A percentile compares a stretch with the other conserved stretches of the same genome.
These are phyloP conservation scores for Alternaria sp. DNA, from an alignment of 2,329 filamentous ascomycete species.

Conservation along the genomic window DNA sequence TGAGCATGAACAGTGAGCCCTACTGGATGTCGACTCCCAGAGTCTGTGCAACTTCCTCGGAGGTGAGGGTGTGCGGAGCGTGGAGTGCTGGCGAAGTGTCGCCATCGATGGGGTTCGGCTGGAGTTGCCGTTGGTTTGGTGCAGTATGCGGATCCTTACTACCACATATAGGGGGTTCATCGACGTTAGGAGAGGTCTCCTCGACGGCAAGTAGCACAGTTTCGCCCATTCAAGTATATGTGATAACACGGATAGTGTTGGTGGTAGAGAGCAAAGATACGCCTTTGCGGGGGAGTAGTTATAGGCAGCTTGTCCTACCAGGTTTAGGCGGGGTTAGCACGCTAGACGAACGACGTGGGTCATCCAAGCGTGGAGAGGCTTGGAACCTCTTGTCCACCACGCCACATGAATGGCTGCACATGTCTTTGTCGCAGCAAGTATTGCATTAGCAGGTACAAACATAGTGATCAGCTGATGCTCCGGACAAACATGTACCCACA, in stretches of 20 bases:
- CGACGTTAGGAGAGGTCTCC: conserved; percentile 48
- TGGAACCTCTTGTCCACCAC: conserved; percentile 24
- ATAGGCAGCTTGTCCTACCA: conserved; percentile 35
- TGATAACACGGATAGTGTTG: conserved; percentile 43
- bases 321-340: conserved; percentile 39
- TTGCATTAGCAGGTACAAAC: conserved; percentile 1
- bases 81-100: conserved; percentile 30
- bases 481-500: background rate
- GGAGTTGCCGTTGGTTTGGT: conserved; percentile 30
- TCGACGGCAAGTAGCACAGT: conserved; percentile 48
- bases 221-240: conserved; percentile 53
- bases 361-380: conserved; percentile 33
- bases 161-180: conserved; percentile 52
- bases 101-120: conserved; percentile 28
- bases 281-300: conserved; percentile 38
- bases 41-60: conserved; percentile 43
- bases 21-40: conserved; percentile 47
- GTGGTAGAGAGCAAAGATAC: conserved; percentile 28
- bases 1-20: background rate
- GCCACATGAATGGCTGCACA: conserved; percentile 24
- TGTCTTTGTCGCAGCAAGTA: background rate
- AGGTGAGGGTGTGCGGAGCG: conserved; percentile 46
- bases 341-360: conserved; percentile 41
- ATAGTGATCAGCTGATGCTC: conserved; percentile 8
- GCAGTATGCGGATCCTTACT: conserved; percentile 40